Base-by-base conservation (phyloP, 2,329 filamentous ascomycete genomes). In the Leptographium radiaticola region DNA sequence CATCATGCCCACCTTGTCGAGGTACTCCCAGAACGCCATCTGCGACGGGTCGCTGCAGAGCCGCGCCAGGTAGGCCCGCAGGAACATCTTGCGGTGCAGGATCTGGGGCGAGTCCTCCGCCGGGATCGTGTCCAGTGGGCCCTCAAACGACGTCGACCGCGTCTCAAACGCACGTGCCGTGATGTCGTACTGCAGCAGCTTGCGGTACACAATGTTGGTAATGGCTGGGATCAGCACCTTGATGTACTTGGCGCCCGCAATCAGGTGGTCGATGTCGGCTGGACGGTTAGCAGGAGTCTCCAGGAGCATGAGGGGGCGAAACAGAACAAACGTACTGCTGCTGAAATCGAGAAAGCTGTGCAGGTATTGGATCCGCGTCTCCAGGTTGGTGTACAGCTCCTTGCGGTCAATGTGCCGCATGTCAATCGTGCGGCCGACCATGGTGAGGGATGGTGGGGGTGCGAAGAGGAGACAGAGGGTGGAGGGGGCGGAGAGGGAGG, bases 1-100 rank as follows among this genome's bases (percentile, higher is more conserved):
- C 86, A 90, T 90, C 74, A 87, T 80, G 55, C 86, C 87, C 39
- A 91, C 87, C 67, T 90, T 90, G 70, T 90, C 84, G 46, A 91
- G 71, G 64, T 91, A 91, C 62, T 86, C 80, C 86, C 87, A 91
- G 66, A 89, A 89, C 57, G 87, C 82, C 75, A 87, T 81, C 59
- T 79, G 80, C 51, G 79, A 82, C 0, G 84, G 84, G 62, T 90
- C 86, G 6, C 81, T 83, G 66, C 86, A 89, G 40, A 91, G 70
- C 66, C 83, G 86, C 56, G 76, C 80, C 36, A 91, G 71, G 60
- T 90, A 91, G 52, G 84, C 86, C n/a, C 84, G 72, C 51, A 83
- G 66, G 63, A 90, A 89, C 74, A 86, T 83, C 71, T 90, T 90
- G 58, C 87, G 77, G 63, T 89, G 79, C 60, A 83, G 67, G 59